Evolutionary conservation across 176 grass and related monocot genomes (phyloP).

Genomic region (Chloris gayana): DNA sequence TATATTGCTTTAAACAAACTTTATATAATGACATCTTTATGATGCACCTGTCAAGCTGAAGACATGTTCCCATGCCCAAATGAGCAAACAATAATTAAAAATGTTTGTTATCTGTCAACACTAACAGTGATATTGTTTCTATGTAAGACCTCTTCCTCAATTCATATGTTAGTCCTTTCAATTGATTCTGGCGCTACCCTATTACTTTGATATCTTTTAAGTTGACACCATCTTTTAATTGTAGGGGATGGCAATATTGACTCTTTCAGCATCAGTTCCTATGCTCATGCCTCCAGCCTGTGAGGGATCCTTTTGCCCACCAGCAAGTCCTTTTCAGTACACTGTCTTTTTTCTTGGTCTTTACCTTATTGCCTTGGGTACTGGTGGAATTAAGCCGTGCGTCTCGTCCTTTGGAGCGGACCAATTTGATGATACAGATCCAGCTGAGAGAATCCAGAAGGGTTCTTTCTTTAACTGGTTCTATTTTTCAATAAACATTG

Average conservation of each 20-base stretch:
- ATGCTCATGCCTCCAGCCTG: conserved; percentile 69
- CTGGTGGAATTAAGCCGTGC: conserved; percentile 91
- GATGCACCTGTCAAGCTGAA: conserved; percentile 13
- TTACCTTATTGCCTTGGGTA: conserved; percentile 83
- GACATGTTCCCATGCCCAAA: not conserved
- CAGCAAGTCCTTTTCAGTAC: conserved; percentile 68
- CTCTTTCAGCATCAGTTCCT: conserved; percentile 80
- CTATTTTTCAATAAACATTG: conserved; percentile 91
- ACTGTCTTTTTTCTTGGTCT: conserved; percentile 82
- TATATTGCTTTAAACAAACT: too few species aligned
- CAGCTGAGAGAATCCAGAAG: conserved; percentile 70
- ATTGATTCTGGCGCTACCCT: not conserved
- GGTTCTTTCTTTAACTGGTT: conserved; percentile 97
- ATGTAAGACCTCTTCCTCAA: not conserved
- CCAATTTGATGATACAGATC: conserved; percentile 93
- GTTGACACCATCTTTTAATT: conserved; percentile 30
- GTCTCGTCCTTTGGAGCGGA: conserved; percentile 89
- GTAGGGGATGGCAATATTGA: conserved; percentile 79
- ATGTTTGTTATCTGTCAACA: not conserved
- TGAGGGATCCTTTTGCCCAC: conserved; percentile 67
- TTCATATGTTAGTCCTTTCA: conserved; percentile 16
- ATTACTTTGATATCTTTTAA: conserved; percentile 37
- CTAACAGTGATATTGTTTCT: not conserved
- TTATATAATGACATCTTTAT: not conserved
- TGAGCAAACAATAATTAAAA: not conserved